Evolutionary conservation across 768 basidiomycete genomes (phyloP), one percentile per base, ranked within the genome.

Genomic region (Macrolepiota fuliginosa): DNA sequence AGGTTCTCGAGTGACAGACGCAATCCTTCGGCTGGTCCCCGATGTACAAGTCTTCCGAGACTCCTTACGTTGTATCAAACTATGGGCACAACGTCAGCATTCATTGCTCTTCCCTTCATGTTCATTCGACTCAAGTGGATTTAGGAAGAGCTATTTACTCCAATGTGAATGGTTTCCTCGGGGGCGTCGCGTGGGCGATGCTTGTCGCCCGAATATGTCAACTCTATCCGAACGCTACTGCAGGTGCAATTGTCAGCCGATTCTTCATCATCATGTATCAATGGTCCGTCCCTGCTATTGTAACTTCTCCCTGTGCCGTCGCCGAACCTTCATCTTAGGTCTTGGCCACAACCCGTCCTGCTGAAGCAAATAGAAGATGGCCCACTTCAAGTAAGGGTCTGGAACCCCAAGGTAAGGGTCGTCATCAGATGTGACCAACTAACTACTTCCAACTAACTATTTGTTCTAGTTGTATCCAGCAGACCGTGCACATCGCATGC

Each of bases 201-300:
- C 85, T 98, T 42, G 96, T 98, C n/a, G 97, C 97, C 54, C 89
- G 97, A 74, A 95, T 98, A 82, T 99, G 97, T 77, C 97, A 99
- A 70, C 77, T 99, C 58, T 99, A 98, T 73, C 97, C 97, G 32
- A 97, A 89, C 63, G 96, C 94, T 7, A 87, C 88, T 62, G 94
- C 96, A 12, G 94, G 95, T 15, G 93, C 92, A 3, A 95, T 99
- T 66, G 94, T 99, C 72, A 95, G 94, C 77, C 85, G 95, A 66
- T 98, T 99, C 77, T 99, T 98, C 71, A 93, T 96, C 64, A 97
- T 99, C 70, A 95, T 96, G 88, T 91, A 94, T 72, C 91, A 95
- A 78, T 98, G 96, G 96, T 92, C 61, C 49, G 89, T 74, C 45
- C 15, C 46, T 50, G 25, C 53, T 61, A 52, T 39, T 24, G 11